Base-by-base conservation (phyloP, 352 stramenopile species). In the Hyaloperonospora arabidopsidis region DNA sequence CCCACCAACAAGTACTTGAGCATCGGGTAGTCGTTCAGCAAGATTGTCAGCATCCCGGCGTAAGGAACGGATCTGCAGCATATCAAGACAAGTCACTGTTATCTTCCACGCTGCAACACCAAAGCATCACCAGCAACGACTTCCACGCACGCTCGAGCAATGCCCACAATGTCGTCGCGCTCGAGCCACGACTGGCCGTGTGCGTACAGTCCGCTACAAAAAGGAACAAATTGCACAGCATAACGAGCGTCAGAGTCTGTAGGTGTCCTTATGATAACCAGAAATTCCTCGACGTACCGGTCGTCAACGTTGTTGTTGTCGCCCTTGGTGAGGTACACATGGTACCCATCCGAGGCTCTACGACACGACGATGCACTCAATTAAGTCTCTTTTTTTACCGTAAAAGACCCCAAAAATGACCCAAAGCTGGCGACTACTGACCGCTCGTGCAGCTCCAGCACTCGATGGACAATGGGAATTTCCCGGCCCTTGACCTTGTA, bases 301-400 rank as follows among this genome's bases (percentile, higher is more conserved):
- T 99, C 97, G 70, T 99, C 90, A 6, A 99, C 92, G 55, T 96
- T 90, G 77, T 99, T 99, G 76, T 98, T 99, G 80, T 99, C 97
- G 44, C 97, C 97, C 76, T 99, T 99, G 47, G 97, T 99, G 25
- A 99, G 70, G 41, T 98, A 89, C 55, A 98, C 89, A 12, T 98
- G 89, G 40, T 86, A 72, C 10, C 87, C 90, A 59, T 96, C 79
- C 44, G 74, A 78, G 49, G 76, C 79, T 45, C 72, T 88, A 29
- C 13, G 46, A 19, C 45, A 28, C 17, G 29, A 15, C 4, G 46
- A 59, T 15, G 52, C 34, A 35, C 11, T 35, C 15, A 54, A 46
- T 52, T 52, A 58, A 22, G 17, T 35, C 15, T 18, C n/a, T 46
- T 3, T 17, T 19, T 35, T 19, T 19, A 1, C 38, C 15, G 3